A percentile compares a stretch with the other conserved stretches of the same genome.
phyloP scores from a whole-genome alignment of 345 rosid species.

The Pistacia integerrima region DNA sequence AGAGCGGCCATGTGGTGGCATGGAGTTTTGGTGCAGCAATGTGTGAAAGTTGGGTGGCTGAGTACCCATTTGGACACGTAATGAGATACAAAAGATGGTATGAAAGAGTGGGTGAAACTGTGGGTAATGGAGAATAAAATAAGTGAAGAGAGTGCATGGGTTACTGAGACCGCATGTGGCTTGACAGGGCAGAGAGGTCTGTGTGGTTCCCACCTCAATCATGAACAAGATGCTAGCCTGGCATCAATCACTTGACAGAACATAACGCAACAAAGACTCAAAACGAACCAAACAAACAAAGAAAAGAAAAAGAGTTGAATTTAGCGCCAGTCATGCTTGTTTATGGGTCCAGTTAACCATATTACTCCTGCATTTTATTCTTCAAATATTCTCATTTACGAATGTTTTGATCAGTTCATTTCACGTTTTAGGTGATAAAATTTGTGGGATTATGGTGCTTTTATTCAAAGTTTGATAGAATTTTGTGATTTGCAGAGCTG shows the following conservation, averaged over 20 bases:
- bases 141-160: conserved; percentile 34
- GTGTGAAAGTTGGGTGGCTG: no score
- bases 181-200: conserved; percentile 46
- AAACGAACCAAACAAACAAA: neutral
- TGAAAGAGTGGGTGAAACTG: conserved; percentile 8
- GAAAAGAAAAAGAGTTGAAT: neutral
- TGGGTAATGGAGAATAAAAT: neutral
- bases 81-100: conserved; percentile 1
- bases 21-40: neutral
- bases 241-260: conserved; percentile 56
- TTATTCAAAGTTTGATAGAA: neutral
- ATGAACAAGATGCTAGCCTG: conserved; percentile 60
- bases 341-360: neutral
- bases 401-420: neutral
- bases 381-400: no score
- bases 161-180: conserved; percentile 56
- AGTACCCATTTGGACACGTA: conserved; percentile 2
- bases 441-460: neutral
- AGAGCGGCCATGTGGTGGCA: conserved; percentile 16
- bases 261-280: conserved; percentile 21
- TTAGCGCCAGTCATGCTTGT: conserved; percentile 7
- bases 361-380: neutral
- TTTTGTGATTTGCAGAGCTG: neutral
- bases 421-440: neutral
- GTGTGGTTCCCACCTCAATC: conserved; percentile 55